These are phyloP conservation scores for Cystobasidium slooffiae DNA, from an alignment of 1,284 basidiomycete species.

Conservation along the genomic window DNA sequence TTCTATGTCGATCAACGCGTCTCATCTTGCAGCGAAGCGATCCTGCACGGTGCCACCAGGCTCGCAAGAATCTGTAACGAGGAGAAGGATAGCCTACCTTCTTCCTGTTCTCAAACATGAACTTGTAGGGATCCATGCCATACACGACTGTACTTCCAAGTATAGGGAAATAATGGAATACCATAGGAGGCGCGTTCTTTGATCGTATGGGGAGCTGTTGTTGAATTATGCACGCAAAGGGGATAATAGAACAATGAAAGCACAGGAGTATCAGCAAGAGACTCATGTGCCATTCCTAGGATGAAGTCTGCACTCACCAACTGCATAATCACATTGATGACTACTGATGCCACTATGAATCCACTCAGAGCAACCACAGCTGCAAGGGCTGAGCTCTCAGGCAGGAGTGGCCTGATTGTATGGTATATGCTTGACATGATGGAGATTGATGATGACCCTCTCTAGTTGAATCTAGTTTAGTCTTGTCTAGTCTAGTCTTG, in stretches of 20 bases:
- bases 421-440: constrained; percentile 37
- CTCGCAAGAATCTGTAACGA: neutral
- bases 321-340: constrained; percentile 43
- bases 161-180: constrained; percentile 77
- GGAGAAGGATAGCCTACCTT: constrained; percentile 65
- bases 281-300: neutral
- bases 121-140: constrained; percentile 77
- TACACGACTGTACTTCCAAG: constrained; percentile 74
- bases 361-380: constrained; percentile 10
- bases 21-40: neutral
- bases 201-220: constrained; percentile 50
- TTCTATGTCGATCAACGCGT: neutral
- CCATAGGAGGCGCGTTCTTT: constrained; percentile 66
- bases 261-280: neutral
- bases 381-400: constrained; percentile 23
- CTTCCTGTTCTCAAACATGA: constrained; percentile 73
- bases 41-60: no score
- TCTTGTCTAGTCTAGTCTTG: no score
- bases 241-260: neutral
- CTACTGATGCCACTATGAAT: constrained; percentile 2
- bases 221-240: constrained; percentile 32
- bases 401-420: constrained; percentile 26
- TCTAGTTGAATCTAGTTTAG: no score
- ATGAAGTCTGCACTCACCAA: constrained; percentile 17
- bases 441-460: neutral